A percentile compares a stretch with the other conserved stretches of the same genome.
These are phyloP conservation scores for Colletotrichum limetticola DNA, from an alignment of 2,329 filamentous ascomycete species.

Conservation along the genomic window DNA sequence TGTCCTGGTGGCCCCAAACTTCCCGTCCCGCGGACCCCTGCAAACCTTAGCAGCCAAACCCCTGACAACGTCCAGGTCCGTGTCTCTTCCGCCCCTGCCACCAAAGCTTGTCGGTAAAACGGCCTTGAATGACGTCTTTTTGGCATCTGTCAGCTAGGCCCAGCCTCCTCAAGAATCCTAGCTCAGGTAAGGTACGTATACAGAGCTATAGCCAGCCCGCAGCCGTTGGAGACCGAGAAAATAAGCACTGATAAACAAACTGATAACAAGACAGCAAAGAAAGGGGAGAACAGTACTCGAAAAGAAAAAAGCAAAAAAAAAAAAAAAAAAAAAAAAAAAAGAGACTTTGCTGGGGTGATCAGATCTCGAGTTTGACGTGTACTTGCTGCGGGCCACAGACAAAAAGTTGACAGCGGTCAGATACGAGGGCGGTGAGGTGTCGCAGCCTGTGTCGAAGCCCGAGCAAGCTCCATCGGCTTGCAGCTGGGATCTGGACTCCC, in stretches of 20 bases:
- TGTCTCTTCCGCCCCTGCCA: conserved; percentile 12
- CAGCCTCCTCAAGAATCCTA: neutral
- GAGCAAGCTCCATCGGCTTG: conserved; percentile 28
- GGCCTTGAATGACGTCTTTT: conserved; percentile 15
- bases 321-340: too few species aligned
- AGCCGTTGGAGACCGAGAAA: neutral
- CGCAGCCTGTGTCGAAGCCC: conserved; percentile 8
- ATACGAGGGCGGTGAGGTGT: conserved; percentile 30
- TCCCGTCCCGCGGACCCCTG: conserved; percentile 14
- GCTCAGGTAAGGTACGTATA: conserved; percentile 8
- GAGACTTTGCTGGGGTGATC: conserved; percentile 3
- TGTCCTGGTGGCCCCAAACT: conserved; percentile 1
- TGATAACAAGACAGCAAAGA: neutral
- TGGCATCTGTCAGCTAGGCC: neutral
- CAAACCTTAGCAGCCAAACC: conserved; percentile 7
- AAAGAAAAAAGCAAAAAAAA: neutral
- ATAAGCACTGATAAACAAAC: neutral
- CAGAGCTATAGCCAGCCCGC: neutral
- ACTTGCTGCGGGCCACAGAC: conserved; percentile 28
- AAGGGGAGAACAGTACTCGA: neutral
- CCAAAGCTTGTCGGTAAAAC: neutral
- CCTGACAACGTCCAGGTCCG: conserved; percentile 12
- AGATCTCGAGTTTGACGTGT: conserved; percentile 18
- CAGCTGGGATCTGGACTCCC: conserved; percentile 6
- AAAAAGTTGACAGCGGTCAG: conserved; percentile 4